Conservation (phyloP, 2,329 filamentous ascomycete genomes). For the Trichoderma sp. region DNA sequence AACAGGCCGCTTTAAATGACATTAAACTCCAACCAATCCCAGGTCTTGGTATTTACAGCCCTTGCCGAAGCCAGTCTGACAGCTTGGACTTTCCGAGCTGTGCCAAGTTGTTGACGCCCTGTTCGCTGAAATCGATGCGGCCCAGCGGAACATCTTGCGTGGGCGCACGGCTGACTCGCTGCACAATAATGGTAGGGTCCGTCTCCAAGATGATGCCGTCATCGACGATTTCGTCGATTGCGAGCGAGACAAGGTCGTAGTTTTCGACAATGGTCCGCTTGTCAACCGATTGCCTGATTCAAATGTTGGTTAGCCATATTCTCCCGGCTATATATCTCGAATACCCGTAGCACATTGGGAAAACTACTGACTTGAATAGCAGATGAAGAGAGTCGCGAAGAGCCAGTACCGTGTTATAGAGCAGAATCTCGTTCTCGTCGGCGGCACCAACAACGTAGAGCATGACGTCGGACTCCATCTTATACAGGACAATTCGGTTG, state of each 20-base stretch:
- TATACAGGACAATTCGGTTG: constrained; percentile 94
- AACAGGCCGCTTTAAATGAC: constrained; percentile 20
- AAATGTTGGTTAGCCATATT: constrained; percentile 6
- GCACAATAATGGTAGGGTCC: constrained; percentile 90
- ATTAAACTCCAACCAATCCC: constrained; percentile 21
- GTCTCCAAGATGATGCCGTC: constrained; percentile 97
- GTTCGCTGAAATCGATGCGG: constrained; percentile 92
- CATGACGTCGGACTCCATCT: constrained; percentile 97
- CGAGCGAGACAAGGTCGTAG: constrained; percentile 92
- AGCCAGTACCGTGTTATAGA: constrained; percentile 94
- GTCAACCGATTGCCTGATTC: constrained; percentile 82
- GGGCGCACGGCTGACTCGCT: constrained; percentile 88
- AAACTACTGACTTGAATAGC: constrained; percentile 71
- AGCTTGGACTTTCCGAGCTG: constrained; percentile 92
- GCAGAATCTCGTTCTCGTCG: constrained; percentile 94
- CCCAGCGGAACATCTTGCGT: constrained; percentile 89
- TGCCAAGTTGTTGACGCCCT: constrained; percentile 90
- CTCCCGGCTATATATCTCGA: background rate
- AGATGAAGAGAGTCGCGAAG: constrained; percentile 87
- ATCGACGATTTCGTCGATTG: constrained; percentile 93
- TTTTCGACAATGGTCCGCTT: constrained; percentile 98
- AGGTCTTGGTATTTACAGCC: constrained; percentile 53
- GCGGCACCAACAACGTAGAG: constrained; percentile 86
- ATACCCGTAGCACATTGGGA: background rate
- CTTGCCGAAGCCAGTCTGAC: constrained; percentile 86